Evolutionary conservation across 2,329 filamentous ascomycete genomes (phyloP).

Genomic region (Rhytidhysteron rufulum): DNA sequence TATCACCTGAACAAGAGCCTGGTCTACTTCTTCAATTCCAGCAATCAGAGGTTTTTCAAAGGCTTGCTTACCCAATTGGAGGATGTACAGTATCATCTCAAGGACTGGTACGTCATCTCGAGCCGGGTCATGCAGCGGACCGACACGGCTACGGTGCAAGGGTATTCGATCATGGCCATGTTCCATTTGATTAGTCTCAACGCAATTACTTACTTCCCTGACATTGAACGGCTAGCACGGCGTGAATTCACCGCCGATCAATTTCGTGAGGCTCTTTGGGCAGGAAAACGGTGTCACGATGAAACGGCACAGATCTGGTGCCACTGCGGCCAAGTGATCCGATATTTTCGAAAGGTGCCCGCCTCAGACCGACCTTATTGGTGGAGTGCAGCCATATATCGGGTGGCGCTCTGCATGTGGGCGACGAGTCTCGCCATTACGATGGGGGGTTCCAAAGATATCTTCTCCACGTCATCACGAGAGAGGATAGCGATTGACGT

Average conservation of each 20-base stretch:
- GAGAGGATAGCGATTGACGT: no score
- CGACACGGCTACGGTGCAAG: conserved; percentile 36
- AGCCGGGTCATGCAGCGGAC: no score
- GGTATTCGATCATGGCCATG: conserved; percentile 50
- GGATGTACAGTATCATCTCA: no score
- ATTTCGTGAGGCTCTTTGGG: conserved; percentile 41
- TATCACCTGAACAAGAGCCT: conserved; percentile 54
- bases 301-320: conserved; percentile 50
- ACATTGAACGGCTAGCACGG: conserved; percentile 53
- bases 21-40: conserved; percentile 43
- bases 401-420: conserved; percentile 46
- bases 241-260: conserved; percentile 44
- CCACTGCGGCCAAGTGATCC: conserved; percentile 55
- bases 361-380: conserved; percentile 49
- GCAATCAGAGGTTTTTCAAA: conserved; percentile 11
- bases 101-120: no score
- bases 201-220: conserved; percentile 51
- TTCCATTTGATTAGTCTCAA: conserved; percentile 58
- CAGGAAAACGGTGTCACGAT: conserved; percentile 50
- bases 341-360: conserved; percentile 49
- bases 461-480: no score
- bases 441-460: no score
- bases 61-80: conserved; percentile 15
- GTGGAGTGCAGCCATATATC: conserved; percentile 57
- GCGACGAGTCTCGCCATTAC: conserved; percentile 4